These are phyloP conservation scores for Leishmania amazonensis DNA, from an alignment of 208 protist species.

Conservation along the genomic window DNA sequence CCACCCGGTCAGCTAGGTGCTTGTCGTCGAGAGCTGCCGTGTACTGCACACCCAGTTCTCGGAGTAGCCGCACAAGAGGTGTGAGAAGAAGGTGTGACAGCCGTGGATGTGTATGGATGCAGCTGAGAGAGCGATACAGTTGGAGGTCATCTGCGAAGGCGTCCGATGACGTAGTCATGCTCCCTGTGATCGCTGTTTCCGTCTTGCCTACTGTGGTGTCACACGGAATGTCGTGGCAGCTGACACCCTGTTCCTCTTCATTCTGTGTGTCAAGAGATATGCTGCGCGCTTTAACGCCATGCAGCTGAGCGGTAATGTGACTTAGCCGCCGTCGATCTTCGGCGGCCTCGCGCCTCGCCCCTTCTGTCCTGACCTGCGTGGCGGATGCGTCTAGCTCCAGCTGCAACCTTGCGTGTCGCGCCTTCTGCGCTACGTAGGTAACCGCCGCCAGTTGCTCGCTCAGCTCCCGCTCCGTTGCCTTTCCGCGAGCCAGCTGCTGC, in stretches of 20 bases:
- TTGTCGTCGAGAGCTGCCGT: not conserved
- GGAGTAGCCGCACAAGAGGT: conserved; percentile 2
- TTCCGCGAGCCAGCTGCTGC: conserved; percentile 11
- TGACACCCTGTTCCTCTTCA: too few species aligned
- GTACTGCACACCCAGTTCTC: not conserved
- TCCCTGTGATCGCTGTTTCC: not conserved
- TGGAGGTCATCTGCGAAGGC: not conserved
- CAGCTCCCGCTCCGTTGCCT: conserved; percentile 6
- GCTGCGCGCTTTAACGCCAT: not conserved
- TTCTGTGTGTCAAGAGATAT: not conserved
- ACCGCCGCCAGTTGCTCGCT: not conserved
- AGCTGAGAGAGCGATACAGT: not conserved
- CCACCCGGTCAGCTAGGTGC: not conserved
- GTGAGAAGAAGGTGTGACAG: not conserved
- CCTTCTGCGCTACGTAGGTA: not conserved
- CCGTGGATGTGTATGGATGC: conserved; percentile 3
- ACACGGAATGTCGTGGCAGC: not conserved
- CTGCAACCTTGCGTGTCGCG: conserved; percentile 21
- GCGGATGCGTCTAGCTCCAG: conserved; percentile 5
- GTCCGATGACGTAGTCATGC: not conserved
- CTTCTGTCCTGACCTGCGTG: conserved; percentile 3
- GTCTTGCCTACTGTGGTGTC: not conserved
- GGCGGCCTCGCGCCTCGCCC: not conserved
- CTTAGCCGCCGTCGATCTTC: not conserved
- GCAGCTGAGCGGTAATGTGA: not conserved